Evolutionary conservation across 148 eudicot species (phyloP).

Genomic region (Bassia scoparia): DNA sequence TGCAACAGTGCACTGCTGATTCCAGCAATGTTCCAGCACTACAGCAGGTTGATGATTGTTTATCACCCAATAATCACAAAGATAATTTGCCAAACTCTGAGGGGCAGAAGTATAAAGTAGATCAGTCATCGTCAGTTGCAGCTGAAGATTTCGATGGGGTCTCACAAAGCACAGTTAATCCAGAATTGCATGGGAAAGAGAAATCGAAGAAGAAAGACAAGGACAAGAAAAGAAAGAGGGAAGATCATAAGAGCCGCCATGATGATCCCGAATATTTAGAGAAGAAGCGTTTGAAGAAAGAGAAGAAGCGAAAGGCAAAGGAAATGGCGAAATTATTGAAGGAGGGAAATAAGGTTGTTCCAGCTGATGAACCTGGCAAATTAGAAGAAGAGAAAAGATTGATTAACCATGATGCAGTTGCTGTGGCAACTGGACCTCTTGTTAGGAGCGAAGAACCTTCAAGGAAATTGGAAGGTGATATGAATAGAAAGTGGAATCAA

Average conservation of each 20-base stretch:
- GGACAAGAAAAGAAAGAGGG: constrained; percentile 69
- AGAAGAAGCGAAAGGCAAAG: constrained; percentile 70
- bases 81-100: constrained; percentile 24
- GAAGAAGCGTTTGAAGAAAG: constrained; percentile 72
- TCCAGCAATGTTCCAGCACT: constrained; percentile 51
- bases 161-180: constrained; percentile 25
- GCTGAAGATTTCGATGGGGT: constrained; percentile 32
- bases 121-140: constrained; percentile 27
- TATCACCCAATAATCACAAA: constrained; percentile 31
- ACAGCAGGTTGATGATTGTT: constrained; percentile 27
- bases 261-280: constrained; percentile 73
- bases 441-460: constrained; percentile 22
- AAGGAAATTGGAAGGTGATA: constrained; percentile 8
- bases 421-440: constrained; percentile 10
- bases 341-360: constrained; percentile 16
- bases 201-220: constrained; percentile 50
- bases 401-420: constrained; percentile 5
- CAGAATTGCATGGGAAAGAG: constrained; percentile 25
- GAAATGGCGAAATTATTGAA: constrained; percentile 51
- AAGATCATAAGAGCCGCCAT: constrained; percentile 31
- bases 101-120: constrained; percentile 29
- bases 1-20: constrained; percentile 71
- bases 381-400: neutral
- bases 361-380: neutral
- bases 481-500: neutral